phyloP scores from a whole-genome alignment of 768 basidiomycete species.

The Trametes cingulata region DNA sequence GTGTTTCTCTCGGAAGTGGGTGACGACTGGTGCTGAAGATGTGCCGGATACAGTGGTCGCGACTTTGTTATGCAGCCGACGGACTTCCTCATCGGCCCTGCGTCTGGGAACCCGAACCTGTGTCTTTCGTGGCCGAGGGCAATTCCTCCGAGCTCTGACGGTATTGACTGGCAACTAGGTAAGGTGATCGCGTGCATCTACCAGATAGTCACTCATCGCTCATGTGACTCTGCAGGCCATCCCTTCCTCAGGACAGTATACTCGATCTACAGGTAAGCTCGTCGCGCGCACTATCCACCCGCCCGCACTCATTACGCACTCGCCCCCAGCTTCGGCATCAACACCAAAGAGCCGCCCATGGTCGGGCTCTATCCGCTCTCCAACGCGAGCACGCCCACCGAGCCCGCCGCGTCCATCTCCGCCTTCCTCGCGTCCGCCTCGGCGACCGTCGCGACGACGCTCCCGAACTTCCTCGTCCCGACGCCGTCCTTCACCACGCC shows the following conservation, averaged over 20 bases:
- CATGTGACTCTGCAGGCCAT: slow-evolving; percentile 42
- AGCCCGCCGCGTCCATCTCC: slow-evolving; percentile 43
- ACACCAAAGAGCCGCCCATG: slow-evolving; percentile 70
- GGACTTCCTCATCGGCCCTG: slow-evolving; percentile 76
- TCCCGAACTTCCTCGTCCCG: slow-evolving; percentile 70
- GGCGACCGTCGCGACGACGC: slow-evolving; percentile 62
- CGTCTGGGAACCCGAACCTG: slow-evolving; percentile 59
- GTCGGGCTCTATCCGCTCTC: slow-evolving; percentile 71
- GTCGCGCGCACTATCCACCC: not conserved
- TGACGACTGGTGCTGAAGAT: not conserved
- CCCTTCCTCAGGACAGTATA: slow-evolving; percentile 78
- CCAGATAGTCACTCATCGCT: not conserved
- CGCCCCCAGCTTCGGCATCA: slow-evolving; percentile 67
- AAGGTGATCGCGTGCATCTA: slow-evolving; percentile 3
- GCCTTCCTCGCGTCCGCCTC: slow-evolving; percentile 62
- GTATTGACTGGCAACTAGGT: slow-evolving; percentile 86
- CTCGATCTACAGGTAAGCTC: slow-evolving; percentile 69
- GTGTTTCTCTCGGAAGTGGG: slow-evolving; percentile 16
- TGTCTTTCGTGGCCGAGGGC: slow-evolving; percentile 79
- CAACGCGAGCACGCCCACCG: slow-evolving; percentile 45
- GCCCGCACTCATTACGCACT: slow-evolving; percentile 1
- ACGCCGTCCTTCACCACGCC: slow-evolving; percentile 64
- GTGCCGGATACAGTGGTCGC: slow-evolving; percentile 33
- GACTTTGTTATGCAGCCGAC: slow-evolving; percentile 70
- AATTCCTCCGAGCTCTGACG: slow-evolving; percentile 63